A percentile compares a stretch with the other conserved stretches of the same genome.
Conservation (phyloP, 129 eudicot genomes). For the Arctium lappa region DNA sequence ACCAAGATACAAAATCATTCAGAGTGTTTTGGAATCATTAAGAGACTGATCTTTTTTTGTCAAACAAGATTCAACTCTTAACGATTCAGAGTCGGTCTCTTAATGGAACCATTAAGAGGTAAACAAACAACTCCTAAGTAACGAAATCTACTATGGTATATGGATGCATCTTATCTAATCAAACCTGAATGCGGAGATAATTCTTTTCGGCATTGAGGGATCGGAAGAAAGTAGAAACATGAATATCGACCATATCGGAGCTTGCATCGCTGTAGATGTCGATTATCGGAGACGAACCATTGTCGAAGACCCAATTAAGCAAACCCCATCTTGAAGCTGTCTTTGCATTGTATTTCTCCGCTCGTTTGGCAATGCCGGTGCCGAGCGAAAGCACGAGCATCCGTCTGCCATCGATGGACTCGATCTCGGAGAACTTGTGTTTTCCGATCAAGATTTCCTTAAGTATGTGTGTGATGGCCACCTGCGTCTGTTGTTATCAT, state of each 20-base stretch:
- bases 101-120: too few species aligned
- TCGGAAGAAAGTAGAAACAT: slow-evolving; percentile 65
- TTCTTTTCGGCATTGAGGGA: slow-evolving; percentile 47
- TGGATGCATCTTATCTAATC: background rate
- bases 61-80: too few species aligned
- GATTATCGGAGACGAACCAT: slow-evolving; percentile 55
- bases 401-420: slow-evolving; percentile 44
- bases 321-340: slow-evolving; percentile 62
- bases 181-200: slow-evolving; percentile 79
- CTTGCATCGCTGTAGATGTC: slow-evolving; percentile 58
- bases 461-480: slow-evolving; percentile 62
- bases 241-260: slow-evolving; percentile 81
- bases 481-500: slow-evolving; percentile 50
- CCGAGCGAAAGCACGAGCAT: slow-evolving; percentile 75
- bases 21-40: too few species aligned
- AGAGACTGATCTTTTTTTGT: too few species aligned
- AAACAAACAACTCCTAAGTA: background rate
- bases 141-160: background rate
- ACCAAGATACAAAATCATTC: too few species aligned
- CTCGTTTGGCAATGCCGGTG: slow-evolving; percentile 50
- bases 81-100: too few species aligned
- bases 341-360: slow-evolving; percentile 42
- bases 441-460: slow-evolving; percentile 51
- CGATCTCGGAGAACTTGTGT: slow-evolving; percentile 27
- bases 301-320: slow-evolving; percentile 56